A percentile compares a stretch with the other conserved stretches of the same genome.
phyloP scores from a whole-genome alignment of 2,329 filamentous ascomycete genomes.

The Parafenestella ontariensis region DNA sequence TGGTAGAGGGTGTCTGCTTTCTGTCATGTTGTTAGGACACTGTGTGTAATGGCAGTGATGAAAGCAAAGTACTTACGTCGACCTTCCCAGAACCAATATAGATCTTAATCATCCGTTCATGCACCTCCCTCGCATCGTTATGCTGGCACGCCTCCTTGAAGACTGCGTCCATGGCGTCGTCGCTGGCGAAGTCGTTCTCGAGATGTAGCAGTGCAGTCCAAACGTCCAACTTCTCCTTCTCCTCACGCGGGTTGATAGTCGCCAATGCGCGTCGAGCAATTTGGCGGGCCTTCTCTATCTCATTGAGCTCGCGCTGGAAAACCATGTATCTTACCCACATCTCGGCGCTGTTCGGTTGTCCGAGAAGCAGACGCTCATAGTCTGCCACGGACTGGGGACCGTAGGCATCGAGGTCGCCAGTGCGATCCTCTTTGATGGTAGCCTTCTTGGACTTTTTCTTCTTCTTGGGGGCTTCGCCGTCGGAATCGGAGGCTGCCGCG shows the following conservation, averaged over 20 bases:
- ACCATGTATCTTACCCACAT: slow-evolving; percentile 99
- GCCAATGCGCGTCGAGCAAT: slow-evolving; percentile 89
- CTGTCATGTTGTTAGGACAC: slow-evolving; percentile 55
- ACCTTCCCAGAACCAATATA: slow-evolving; percentile 91
- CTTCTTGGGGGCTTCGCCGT: slow-evolving; percentile 58
- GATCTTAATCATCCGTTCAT: slow-evolving; percentile 89
- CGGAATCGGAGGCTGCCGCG: slow-evolving; percentile 61
- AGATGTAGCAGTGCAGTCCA: slow-evolving; percentile 96
- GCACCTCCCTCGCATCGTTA: slow-evolving; percentile 88
- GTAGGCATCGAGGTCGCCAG: slow-evolving; percentile 86
- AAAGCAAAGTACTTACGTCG: slow-evolving; percentile 65
- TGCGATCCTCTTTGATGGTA: slow-evolving; percentile 84
- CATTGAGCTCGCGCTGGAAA: slow-evolving; percentile 93
- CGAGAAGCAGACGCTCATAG: slow-evolving; percentile 90
- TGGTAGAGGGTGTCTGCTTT: slow-evolving; percentile 91
- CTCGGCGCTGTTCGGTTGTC: slow-evolving; percentile 89
- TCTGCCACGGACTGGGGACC: slow-evolving; percentile 90
- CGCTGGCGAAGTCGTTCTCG: slow-evolving; percentile 86
- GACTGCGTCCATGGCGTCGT: slow-evolving; percentile 80
- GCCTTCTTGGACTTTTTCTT: slow-evolving; percentile 78
- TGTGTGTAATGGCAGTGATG: slow-evolving; percentile 4
- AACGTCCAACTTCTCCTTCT: slow-evolving; percentile 91
- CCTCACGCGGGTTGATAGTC: slow-evolving; percentile 89
- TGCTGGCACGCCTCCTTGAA: slow-evolving; percentile 94
- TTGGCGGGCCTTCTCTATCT: slow-evolving; percentile 85